Evolutionary conservation across 129 eudicot species (phyloP).

Genomic region (Oenanthe sinensis): DNA sequence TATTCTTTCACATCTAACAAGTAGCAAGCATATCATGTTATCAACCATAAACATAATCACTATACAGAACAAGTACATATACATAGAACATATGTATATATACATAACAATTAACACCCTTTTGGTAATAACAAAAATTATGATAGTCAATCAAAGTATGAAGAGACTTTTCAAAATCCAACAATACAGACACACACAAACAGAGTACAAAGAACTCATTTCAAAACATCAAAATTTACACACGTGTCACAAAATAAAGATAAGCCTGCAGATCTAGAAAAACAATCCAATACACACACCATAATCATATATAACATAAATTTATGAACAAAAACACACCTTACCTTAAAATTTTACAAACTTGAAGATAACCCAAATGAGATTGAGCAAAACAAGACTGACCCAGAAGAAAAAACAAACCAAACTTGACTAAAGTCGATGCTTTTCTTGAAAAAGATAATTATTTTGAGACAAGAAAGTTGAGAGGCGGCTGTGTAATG

Average conservation of each 20-base stretch:
- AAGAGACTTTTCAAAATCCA: background rate
- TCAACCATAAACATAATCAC: background rate
- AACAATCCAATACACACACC: background rate
- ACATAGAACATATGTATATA: too few relatives aligned
- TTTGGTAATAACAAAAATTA: too few relatives aligned
- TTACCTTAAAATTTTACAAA: background rate
- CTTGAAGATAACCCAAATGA: slow-evolving; percentile 11
- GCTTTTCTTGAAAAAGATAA: background rate
- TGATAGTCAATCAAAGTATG: background rate
- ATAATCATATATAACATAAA: background rate
- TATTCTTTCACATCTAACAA: background rate
- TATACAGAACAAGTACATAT: background rate
- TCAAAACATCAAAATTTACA: too few relatives aligned
- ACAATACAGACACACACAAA: background rate
- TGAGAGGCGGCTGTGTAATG: slow-evolving; percentile 1
- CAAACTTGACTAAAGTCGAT: background rate
- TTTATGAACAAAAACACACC: background rate
- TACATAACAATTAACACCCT: too few relatives aligned
- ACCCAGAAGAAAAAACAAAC: background rate
- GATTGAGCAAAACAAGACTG: background rate
- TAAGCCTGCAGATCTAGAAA: background rate
- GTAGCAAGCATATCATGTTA: background rate
- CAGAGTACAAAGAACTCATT: background rate
- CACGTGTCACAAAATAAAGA: background rate
- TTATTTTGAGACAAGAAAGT: background rate